Percentiles rank a stretch among this genome's conserved stretches.
These are phyloP conservation scores for Metarhizium rileyi DNA, from an alignment of 2,329 filamentous ascomycete genomes.

Conservation along the genomic window DNA sequence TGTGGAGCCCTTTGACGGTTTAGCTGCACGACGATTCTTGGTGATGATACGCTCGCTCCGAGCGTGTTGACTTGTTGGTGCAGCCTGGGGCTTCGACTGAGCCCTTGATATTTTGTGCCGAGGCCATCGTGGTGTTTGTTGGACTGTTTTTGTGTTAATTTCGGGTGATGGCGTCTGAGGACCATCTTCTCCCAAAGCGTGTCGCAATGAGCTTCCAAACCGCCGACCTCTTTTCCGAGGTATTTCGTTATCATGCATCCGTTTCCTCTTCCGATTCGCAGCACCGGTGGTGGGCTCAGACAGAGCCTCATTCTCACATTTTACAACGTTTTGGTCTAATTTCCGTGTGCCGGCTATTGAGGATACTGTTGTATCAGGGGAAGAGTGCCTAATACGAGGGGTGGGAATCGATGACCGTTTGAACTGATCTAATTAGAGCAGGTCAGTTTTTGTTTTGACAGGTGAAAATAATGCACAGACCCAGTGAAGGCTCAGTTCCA, in stretches of 20 bases:
- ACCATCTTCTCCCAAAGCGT: neutral
- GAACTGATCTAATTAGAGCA: neutral
- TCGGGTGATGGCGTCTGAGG: neutral
- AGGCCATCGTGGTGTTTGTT: neutral
- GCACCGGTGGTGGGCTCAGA: neutral
- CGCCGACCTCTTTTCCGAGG: neutral
- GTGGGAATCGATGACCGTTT: neutral
- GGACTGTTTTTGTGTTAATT: neutral
- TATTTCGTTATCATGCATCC: neutral
- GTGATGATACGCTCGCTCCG: neutral
- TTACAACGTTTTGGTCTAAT: neutral
- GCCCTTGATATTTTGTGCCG: neutral
- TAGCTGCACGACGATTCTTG: neutral
- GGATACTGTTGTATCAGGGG: neutral
- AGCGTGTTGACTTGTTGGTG: neutral
- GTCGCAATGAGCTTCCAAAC: neutral
- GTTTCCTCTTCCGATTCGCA: neutral
- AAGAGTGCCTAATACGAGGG: too few relatives aligned
- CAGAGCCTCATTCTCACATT: neutral
- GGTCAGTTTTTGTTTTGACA: neutral
- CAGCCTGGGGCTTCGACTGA: neutral
- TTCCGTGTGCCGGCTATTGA: neutral
- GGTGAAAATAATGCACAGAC: neutral
- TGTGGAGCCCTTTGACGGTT: neutral
- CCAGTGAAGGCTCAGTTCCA: neutral